Conservation (phyloP, 1,139 yeast species). For the Zygosaccharomyces pseudobailii region DNA sequence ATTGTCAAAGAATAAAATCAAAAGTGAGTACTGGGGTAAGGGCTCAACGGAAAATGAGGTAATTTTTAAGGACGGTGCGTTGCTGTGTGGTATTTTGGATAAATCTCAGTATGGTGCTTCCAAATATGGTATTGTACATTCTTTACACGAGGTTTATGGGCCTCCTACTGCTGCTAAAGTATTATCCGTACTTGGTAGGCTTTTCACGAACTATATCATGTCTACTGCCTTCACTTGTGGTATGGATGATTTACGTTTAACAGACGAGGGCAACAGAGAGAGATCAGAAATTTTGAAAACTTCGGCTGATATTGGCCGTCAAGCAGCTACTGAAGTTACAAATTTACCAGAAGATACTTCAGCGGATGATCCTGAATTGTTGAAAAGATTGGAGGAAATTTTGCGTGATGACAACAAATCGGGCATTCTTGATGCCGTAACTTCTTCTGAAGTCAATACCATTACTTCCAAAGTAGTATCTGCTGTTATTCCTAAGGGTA, state of each 20-base stretch:
- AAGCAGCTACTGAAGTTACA: conserved; percentile 92
- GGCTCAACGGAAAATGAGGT: conserved; percentile 83
- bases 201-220: conserved; percentile 91
- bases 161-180: conserved; percentile 86
- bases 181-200: conserved; percentile 83
- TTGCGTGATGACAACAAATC: conserved; percentile 88
- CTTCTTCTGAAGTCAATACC: conserved; percentile 87
- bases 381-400: conserved; percentile 87
- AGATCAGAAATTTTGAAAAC: conserved; percentile 74
- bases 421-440: conserved; percentile 92
- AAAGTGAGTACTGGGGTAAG: conserved; percentile 91
- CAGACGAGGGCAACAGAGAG: conserved; percentile 87
- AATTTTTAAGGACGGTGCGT: conserved; percentile 78
- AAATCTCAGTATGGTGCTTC: conserved; percentile 99
- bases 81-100: conserved; percentile 88
- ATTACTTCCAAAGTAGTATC: conserved; percentile 91
- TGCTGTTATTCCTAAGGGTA: conserved; percentile 93
- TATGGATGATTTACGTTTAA: conserved; percentile 96
- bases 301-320: conserved; percentile 77
- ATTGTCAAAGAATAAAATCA: conserved; percentile 78
- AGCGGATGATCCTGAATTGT: conserved; percentile 67
- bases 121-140: conserved; percentile 93
- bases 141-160: conserved; percentile 94
- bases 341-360: conserved; percentile 59
- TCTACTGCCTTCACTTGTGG: conserved; percentile 97